These are phyloP conservation scores for Oryza punctata DNA, from an alignment of 176 grass and related monocot genomes.

Conservation along the genomic window DNA sequence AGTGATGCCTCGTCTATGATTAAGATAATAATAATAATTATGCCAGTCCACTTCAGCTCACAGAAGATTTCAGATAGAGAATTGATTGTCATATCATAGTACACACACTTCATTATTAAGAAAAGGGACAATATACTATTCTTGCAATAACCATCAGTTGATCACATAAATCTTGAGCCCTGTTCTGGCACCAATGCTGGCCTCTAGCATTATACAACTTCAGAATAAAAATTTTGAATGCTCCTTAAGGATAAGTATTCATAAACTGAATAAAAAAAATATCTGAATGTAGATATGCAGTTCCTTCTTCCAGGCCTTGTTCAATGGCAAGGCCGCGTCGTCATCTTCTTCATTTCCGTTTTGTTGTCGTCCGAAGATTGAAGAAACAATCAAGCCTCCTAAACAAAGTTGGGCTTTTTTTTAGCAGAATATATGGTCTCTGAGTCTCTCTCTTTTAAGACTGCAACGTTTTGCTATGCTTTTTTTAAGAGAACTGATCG, in stretches of 20 bases:
- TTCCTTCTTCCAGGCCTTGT: no score
- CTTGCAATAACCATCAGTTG: slow-evolving; percentile 1
- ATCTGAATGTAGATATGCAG: no score
- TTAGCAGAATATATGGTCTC: no score
- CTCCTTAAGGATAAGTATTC: background rate
- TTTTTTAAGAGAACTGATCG: no score
- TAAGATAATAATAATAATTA: background rate
- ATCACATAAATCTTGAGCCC: slow-evolving; percentile 27
- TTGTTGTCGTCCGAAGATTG: no score
- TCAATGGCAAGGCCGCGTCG: no score
- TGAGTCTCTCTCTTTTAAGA: no score
- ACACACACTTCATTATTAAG: slow-evolving; percentile 1
- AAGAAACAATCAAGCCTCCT: no score
- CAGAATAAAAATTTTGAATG: slow-evolving; percentile 12
- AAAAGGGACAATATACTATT: slow-evolving; percentile 15
- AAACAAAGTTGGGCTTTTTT: no score
- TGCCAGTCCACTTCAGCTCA: slow-evolving; percentile 8
- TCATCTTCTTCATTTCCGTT: no score
- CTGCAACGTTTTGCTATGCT: no score
- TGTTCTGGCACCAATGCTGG: slow-evolving; percentile 13
- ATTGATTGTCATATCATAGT: slow-evolving; percentile 33
- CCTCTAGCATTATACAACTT: background rate
- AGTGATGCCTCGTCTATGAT: slow-evolving; percentile 13
- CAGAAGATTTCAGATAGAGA: slow-evolving; percentile 9
- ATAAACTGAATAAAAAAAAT: background rate